Conservation (phyloP, 257 asterid genomes). For the Forsythia viridissima region DNA sequence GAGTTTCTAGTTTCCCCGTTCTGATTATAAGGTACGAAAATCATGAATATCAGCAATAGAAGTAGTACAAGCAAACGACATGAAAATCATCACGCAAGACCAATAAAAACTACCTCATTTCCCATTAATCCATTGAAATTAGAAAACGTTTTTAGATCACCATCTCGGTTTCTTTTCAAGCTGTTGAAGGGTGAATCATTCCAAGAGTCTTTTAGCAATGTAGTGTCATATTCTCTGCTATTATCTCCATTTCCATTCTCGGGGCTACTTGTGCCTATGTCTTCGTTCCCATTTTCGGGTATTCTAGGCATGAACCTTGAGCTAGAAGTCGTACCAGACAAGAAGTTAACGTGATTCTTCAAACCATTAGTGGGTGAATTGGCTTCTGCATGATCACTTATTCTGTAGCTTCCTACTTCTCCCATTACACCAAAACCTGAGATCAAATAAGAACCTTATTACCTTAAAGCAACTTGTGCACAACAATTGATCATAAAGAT, state of each 20-base stretch:
- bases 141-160: conserved; percentile 59
- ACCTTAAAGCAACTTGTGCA: conserved; percentile 9
- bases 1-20: conserved; percentile 46
- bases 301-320: conserved; percentile 83
- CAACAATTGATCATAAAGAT: neutral
- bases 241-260: conserved; percentile 32
- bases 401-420: conserved; percentile 65
- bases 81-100: neutral
- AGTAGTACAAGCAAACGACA: neutral
- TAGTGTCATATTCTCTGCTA: conserved; percentile 30
- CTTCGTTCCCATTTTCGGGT: conserved; percentile 55
- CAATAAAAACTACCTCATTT: conserved; percentile 38
- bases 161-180: conserved; percentile 67
- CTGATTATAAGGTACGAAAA: conserved; percentile 28
- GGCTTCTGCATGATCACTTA: conserved; percentile 43
- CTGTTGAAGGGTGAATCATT: conserved; percentile 47
- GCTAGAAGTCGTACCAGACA: conserved; percentile 51
- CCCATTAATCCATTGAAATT: conserved; percentile 42
- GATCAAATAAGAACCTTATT: conserved; percentile 1
- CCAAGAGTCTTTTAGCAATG: conserved; percentile 56
- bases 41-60: neutral
- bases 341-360: conserved; percentile 53
- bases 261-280: conserved; percentile 23
- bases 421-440: conserved; percentile 71
- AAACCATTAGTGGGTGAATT: conserved; percentile 40